Conservation (phyloP, 345 rosid genomes). For the Rhizophora mangle region DNA sequence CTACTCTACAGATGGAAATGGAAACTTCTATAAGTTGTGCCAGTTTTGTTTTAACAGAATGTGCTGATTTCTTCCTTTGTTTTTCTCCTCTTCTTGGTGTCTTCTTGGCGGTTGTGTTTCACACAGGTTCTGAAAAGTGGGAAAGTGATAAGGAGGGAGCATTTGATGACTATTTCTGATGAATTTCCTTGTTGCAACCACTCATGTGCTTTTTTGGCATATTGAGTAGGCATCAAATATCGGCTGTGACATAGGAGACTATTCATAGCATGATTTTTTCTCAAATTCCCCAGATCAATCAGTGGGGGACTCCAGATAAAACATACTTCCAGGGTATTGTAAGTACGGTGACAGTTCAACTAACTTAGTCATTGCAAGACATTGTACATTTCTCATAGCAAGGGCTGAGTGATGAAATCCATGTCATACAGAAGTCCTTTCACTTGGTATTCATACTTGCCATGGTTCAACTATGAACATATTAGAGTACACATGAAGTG, state of each 20-base stretch:
- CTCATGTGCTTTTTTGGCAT: neutral
- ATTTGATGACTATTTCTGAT: conserved; percentile 84
- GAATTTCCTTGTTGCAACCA: conserved; percentile 21
- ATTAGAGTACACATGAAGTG: too few species aligned
- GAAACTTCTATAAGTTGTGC: neutral
- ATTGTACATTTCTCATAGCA: conserved; percentile 3
- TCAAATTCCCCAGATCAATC: conserved; percentile 13
- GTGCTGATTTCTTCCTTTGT: conserved; percentile 14
- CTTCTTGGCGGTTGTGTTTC: conserved; percentile 14
- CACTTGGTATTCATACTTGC: neutral
- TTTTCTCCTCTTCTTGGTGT: conserved; percentile 7
- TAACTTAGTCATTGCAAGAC: neutral
- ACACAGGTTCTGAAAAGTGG: conserved; percentile 55
- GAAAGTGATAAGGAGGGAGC: conserved; percentile 63
- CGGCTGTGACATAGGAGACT: conserved; percentile 13
- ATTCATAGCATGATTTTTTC: conserved; percentile 17
- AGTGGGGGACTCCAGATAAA: conserved; percentile 7
- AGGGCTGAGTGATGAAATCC: conserved; percentile 2
- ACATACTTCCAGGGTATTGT: conserved; percentile 10
- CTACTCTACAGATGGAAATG: neutral
- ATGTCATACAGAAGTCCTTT: neutral
- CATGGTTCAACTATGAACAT: too few species aligned
- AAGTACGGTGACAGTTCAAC: conserved; percentile 9
- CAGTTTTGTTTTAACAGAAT: conserved; percentile 9
- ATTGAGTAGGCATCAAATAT: conserved; percentile 22